Conservation (phyloP, 2,329 filamentous ascomycete species). For the Colletotrichum paranaense region DNA sequence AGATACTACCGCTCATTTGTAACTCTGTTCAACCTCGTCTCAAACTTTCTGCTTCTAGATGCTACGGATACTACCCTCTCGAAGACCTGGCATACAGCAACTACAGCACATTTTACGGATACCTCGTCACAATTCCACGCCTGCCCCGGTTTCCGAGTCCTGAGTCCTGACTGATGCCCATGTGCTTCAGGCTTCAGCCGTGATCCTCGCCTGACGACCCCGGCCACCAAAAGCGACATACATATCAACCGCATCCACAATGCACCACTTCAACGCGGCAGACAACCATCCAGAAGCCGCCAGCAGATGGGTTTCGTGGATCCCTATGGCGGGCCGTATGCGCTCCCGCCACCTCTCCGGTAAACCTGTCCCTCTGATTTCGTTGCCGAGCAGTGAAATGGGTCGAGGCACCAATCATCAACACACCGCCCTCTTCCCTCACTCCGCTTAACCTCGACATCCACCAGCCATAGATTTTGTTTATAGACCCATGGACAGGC, state of each 20-base stretch:
- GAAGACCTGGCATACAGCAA: neutral
- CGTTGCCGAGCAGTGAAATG: neutral
- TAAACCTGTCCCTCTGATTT: conserved; percentile 4
- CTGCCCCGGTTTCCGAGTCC: neutral
- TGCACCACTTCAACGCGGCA: neutral
- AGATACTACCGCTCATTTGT: neutral
- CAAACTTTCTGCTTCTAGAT: neutral
- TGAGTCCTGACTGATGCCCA: conserved; percentile 1
- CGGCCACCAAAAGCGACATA: conserved; percentile 24
- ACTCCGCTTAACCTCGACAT: conserved; percentile 1
- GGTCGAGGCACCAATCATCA: conserved; percentile 7
- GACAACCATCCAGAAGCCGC: conserved; percentile 8
- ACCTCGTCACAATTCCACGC: neutral
- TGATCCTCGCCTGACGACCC: conserved; percentile 20
- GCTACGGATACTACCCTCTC: neutral
- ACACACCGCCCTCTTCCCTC: conserved; percentile 21
- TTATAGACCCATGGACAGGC: neutral
- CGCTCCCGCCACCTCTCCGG: conserved; percentile 22
- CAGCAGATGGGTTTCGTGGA: conserved; percentile 17
- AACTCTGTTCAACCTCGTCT: neutral
- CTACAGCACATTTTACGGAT: neutral
- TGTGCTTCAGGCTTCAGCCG: conserved; percentile 4
- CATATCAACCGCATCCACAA: conserved; percentile 14
- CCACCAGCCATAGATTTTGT: neutral
- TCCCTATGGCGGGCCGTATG: conserved; percentile 18